Evolutionary conservation across 164 flowering plant species (phyloP).

Genomic region (Amborella trichopoda): DNA sequence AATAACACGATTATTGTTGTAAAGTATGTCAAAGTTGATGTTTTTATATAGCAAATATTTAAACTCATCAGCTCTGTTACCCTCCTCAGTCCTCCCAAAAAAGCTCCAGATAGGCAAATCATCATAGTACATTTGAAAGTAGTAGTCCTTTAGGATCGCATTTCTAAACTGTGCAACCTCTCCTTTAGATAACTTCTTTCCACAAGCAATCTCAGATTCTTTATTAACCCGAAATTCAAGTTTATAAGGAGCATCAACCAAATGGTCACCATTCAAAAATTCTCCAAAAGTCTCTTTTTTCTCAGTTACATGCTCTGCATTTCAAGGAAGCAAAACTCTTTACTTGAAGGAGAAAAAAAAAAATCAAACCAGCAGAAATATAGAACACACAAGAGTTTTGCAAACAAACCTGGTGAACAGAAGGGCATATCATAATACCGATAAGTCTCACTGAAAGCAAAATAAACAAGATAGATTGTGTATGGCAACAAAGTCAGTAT

Average conservation of each 20-base stretch:
- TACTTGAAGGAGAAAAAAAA: not conserved
- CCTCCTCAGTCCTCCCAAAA: conserved; percentile 43
- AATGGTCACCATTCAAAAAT: conserved; percentile 58
- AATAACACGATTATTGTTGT: conserved; percentile 49
- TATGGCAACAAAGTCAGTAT: too few relatives aligned
- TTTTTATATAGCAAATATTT: conserved; percentile 44
- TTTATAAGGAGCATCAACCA: conserved; percentile 50
- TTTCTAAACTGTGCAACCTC: conserved; percentile 36
- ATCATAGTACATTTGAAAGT: conserved; percentile 65
- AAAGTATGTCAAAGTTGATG: conserved; percentile 39
- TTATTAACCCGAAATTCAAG: conserved; percentile 36
- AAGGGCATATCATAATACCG: conserved; percentile 48
- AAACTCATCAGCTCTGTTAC: conserved; percentile 31
- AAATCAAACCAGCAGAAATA: not conserved
- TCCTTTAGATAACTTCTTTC: conserved; percentile 24
- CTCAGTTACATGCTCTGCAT: conserved; percentile 29
- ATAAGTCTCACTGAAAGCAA: conserved; percentile 43
- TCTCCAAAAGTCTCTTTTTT: conserved; percentile 52
- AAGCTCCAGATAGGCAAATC: conserved; percentile 69
- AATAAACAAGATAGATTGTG: not conserved
- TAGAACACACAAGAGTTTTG: not conserved
- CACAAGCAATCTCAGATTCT: conserved; percentile 32
- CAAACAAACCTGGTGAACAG: conserved; percentile 33
- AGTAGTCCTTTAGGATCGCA: conserved; percentile 54
- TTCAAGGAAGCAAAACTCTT: not conserved